phyloP scores from a whole-genome alignment of 139 green algal species.

The Penium margaritaceum region DNA sequence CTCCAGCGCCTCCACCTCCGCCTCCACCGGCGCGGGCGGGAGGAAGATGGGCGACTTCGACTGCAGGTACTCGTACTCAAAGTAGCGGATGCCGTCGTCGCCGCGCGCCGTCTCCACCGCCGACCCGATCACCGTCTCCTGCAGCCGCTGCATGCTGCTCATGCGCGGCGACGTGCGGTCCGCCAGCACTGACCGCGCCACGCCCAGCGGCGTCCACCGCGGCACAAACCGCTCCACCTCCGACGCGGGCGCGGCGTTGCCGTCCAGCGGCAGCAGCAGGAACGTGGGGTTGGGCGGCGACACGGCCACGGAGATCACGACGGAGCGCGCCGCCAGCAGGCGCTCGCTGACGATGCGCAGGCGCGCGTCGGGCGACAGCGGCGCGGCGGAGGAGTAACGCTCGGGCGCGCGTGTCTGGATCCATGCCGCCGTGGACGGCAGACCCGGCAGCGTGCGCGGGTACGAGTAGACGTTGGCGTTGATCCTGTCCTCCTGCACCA shows the following conservation, averaged over 20 bases:
- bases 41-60: slow-evolving; percentile 26
- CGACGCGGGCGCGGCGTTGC: neutral
- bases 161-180: slow-evolving; percentile 13
- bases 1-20: too few species aligned
- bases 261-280: neutral
- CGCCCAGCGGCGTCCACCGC: slow-evolving; percentile 8
- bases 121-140: slow-evolving; percentile 15
- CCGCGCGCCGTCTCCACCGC: too few species aligned
- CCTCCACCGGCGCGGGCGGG: neutral
- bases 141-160: slow-evolving; percentile 11
- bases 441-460: slow-evolving; percentile 1
- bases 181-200: slow-evolving; percentile 19
- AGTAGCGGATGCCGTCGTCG: too few species aligned
- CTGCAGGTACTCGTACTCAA: slow-evolving; percentile 12
- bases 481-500: slow-evolving; percentile 1
- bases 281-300: slow-evolving; percentile 1
- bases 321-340: neutral
- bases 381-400: slow-evolving; percentile 21
- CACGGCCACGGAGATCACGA: slow-evolving; percentile 18
- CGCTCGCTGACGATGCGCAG: slow-evolving; percentile 18
- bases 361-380: slow-evolving; percentile 15
- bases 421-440: neutral
- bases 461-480: slow-evolving; percentile 17
- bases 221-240: too few species aligned
- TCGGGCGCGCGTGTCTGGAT: slow-evolving; percentile 22